Percentiles rank a stretch among this genome's conserved stretches.
Evolutionary conservation across 257 asterid species (phyloP).

Genomic region (Capsicum chinense): DNA sequence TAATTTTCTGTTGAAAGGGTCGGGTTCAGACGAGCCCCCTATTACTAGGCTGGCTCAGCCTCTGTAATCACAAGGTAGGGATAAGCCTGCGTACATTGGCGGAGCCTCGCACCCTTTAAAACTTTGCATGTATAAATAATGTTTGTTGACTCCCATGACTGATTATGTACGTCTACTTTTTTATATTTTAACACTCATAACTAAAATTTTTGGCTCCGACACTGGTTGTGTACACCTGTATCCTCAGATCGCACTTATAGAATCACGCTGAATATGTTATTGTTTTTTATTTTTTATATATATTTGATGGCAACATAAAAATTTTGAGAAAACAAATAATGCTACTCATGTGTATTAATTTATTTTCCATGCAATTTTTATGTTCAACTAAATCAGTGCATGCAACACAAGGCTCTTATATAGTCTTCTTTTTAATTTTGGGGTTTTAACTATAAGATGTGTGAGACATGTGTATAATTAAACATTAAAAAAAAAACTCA

Average conservation of each 20-base stretch:
- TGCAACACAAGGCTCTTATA: not conserved
- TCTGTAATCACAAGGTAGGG: too few species aligned
- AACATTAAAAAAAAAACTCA: not conserved
- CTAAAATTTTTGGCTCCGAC: not conserved
- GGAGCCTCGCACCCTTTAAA: too few species aligned
- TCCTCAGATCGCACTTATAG: not conserved
- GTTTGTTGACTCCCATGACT: not conserved
- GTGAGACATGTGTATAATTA: not conserved
- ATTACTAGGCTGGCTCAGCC: too few species aligned
- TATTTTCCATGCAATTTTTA: not conserved
- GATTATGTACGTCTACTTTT: not conserved
- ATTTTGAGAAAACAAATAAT: not conserved
- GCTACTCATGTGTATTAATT: not conserved
- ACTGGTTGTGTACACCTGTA: not conserved
- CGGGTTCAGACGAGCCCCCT: too few species aligned
- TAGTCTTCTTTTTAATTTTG: not conserved
- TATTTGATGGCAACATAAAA: not conserved
- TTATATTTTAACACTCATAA: not conserved
- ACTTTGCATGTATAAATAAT: too few species aligned
- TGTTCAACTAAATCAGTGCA: not conserved
- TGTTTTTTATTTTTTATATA: not conserved
- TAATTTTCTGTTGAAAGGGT: too few species aligned
- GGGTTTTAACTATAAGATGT: not conserved
- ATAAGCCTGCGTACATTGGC: not conserved
- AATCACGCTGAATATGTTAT: not conserved